Percentiles rank a stretch among this genome's conserved stretches.
These are phyloP conservation scores for Kazachstania psychrophila DNA, from an alignment of 805 yeast species.

Conservation along the genomic window DNA sequence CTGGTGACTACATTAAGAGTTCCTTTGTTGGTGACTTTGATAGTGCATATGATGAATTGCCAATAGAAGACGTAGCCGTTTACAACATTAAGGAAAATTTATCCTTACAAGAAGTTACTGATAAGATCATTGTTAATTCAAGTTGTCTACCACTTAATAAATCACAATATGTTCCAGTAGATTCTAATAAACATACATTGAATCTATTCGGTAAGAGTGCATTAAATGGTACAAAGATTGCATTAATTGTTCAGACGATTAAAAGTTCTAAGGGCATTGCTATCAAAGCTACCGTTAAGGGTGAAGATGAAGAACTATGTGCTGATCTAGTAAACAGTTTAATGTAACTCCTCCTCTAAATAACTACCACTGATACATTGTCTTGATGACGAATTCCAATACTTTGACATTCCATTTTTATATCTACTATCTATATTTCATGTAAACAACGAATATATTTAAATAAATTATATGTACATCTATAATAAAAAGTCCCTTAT, in stretches of 20 bases:
- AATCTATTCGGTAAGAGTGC: conserved; percentile 74
- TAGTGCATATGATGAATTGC: conserved; percentile 62
- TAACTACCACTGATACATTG: too few relatives aligned
- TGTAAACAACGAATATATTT: too few relatives aligned
- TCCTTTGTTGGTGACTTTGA: conserved; percentile 71
- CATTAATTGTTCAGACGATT: conserved; percentile 48
- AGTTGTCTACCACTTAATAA: conserved; percentile 69
- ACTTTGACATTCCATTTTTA: too few relatives aligned
- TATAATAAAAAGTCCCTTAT: too few relatives aligned
- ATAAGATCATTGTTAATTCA: conserved; percentile 42
- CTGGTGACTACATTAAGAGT: conserved; percentile 79
- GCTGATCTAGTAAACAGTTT: conserved; percentile 24
- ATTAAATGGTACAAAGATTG: conserved; percentile 31
- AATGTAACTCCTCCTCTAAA: too few relatives aligned
- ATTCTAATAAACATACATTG: conserved; percentile 53
- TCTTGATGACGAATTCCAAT: too few relatives aligned
- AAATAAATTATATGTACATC: too few relatives aligned
- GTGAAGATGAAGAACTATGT: conserved; percentile 36
- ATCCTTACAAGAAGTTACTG: conserved; percentile 47
- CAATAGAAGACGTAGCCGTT: conserved; percentile 53
- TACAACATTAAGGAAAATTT: conserved; percentile 48
- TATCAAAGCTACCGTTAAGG: conserved; percentile 51
- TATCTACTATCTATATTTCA: too few relatives aligned
- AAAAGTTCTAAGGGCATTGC: conserved; percentile 40
- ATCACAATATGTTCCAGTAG: conserved; percentile 51